Percentiles rank a stretch among this genome's conserved stretches.
Evolutionary conservation across 2,329 filamentous ascomycete species (phyloP).

Genomic region (Harringtonia lauricola): DNA sequence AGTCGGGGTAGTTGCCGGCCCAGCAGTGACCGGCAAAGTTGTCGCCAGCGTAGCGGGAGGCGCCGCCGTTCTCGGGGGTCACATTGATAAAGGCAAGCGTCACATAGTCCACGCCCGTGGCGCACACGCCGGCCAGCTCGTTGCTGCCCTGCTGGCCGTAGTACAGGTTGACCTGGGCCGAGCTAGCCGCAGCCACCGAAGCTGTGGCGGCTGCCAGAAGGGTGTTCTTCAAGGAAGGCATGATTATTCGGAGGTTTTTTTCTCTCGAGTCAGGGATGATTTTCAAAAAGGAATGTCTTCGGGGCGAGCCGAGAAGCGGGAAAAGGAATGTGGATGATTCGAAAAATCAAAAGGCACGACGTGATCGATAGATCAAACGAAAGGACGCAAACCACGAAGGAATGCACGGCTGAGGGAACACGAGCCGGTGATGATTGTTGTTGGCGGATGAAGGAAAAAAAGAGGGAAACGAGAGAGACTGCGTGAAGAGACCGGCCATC

Average conservation of each 20-base stretch:
- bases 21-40: conserved; percentile 28
- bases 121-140: conserved; percentile 19
- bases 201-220: conserved; percentile 15
- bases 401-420: conserved; percentile 7
- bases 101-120: conserved; percentile 25
- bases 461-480: neutral
- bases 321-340: neutral
- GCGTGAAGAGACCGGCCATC: neutral
- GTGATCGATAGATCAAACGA: conserved; percentile 11
- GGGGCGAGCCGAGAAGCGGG: neutral
- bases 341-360: neutral
- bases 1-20: conserved; percentile 18
- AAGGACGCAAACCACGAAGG: conserved; percentile 13
- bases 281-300: neutral
- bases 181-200: conserved; percentile 12
- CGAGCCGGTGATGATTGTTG: neutral
- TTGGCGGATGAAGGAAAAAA: too few species aligned
- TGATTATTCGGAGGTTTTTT: neutral
- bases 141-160: conserved; percentile 19
- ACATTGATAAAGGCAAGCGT: conserved; percentile 28
- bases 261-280: neutral
- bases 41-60: conserved; percentile 22
- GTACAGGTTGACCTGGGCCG: conserved; percentile 19
- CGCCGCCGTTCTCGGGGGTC: conserved; percentile 24
- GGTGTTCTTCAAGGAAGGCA: conserved; percentile 13